Percentiles rank a stretch among this genome's conserved stretches.
These are phyloP conservation scores for Penicillium sp. DNA, from an alignment of 2,329 filamentous ascomycete species.

Conservation along the genomic window DNA sequence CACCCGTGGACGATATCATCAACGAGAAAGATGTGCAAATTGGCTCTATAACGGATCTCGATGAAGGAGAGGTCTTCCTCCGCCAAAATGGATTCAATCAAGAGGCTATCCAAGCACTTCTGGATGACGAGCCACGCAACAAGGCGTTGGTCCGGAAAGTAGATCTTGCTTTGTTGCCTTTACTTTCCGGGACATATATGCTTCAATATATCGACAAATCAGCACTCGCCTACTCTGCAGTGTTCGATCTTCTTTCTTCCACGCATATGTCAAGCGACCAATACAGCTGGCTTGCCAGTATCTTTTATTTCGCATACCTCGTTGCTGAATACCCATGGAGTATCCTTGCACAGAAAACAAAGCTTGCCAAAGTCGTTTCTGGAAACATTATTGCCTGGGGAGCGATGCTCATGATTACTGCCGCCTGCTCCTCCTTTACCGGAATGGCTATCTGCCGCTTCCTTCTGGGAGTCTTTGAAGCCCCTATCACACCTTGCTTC, in stretches of 20 bases:
- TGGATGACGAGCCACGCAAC: conserved; percentile 43
- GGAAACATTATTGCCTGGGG: conserved; percentile 47
- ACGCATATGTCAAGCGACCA: conserved; percentile 45
- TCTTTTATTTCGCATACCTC: conserved; percentile 56
- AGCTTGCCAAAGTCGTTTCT: conserved; percentile 29
- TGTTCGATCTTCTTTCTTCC: conserved; percentile 55
- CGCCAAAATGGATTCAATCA: conserved; percentile 49
- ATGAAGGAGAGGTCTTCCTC: conserved; percentile 52
- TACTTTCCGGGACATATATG: conserved; percentile 43
- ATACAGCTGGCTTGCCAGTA: conserved; percentile 57
- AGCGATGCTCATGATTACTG: conserved; percentile 46
- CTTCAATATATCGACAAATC: conserved; percentile 61
- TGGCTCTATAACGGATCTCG: conserved; percentile 40
- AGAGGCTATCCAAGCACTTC: conserved; percentile 45
- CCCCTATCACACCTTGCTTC: conserved; percentile 51
- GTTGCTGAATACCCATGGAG: conserved; percentile 47
- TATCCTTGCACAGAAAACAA: conserved; percentile 33
- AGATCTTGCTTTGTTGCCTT: conserved; percentile 53
- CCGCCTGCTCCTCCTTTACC: conserved; percentile 44
- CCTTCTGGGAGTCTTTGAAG: conserved; percentile 51
- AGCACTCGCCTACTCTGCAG: conserved; percentile 54
- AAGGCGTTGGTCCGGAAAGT: conserved; percentile 45
- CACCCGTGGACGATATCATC: background rate
- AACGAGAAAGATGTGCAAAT: conserved; percentile 23
- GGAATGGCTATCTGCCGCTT: conserved; percentile 48